These are phyloP conservation scores for Epipyxis sp. DNA, from an alignment of 108 stramenopile species.

Conservation along the genomic window DNA sequence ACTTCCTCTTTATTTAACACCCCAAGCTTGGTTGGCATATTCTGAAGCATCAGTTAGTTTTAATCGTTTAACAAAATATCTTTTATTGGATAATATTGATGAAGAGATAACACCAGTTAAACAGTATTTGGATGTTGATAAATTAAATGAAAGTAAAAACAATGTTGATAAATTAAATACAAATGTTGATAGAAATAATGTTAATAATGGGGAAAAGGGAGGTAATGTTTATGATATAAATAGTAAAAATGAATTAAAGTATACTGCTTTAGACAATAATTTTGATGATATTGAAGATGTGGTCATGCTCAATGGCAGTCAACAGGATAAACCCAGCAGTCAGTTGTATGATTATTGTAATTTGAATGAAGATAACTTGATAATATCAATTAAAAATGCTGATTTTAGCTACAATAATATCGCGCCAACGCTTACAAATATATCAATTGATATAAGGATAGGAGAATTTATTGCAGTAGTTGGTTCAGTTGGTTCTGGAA, in stretches of 20 bases:
- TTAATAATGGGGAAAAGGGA: neutral
- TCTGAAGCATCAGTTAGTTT: neutral
- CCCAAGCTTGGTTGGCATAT: neutral
- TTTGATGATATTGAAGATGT: neutral
- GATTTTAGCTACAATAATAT: neutral
- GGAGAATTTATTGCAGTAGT: conserved; percentile 75
- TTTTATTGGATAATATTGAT: neutral
- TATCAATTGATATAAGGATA: neutral
- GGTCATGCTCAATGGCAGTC: neutral
- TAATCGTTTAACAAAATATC: neutral
- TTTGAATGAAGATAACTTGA: too few relatives aligned
- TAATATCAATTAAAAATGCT: neutral
- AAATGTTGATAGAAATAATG: neutral
- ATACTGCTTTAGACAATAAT: neutral
- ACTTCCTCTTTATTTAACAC: neutral
- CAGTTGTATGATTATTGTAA: too few relatives aligned
- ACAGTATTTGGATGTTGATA: neutral
- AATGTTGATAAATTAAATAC: neutral
- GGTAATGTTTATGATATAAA: too few relatives aligned
- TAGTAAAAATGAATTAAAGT: neutral
- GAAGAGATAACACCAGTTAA: neutral
- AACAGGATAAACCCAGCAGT: too few relatives aligned
- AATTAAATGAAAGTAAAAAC: neutral
- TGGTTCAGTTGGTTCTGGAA: conserved; percentile 83
- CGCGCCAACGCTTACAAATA: neutral